Evolutionary conservation across 2,329 filamentous ascomycete genomes (phyloP), one percentile per base, ranked within the genome.

Genomic region (Metarhizium guizhouense): DNA sequence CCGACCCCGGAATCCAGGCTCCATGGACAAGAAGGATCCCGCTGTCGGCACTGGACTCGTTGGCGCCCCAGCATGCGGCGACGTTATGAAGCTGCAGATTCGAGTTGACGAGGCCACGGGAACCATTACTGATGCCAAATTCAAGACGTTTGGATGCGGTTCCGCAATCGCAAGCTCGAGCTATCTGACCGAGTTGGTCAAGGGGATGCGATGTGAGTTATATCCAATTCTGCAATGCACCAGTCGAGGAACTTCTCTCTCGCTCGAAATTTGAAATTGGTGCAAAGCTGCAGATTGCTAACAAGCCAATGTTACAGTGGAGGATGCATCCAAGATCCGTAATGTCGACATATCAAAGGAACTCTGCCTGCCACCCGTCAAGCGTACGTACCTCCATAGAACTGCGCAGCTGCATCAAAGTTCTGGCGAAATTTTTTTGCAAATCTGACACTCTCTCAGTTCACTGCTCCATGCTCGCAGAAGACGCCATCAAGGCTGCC

Each of bases 261-360:
- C 42, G 16, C 16, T 20, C n/a, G 11, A 13, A 11, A 20, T 11
- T 4, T 25, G 32, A 16, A 32, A 10, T 45, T n/a, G 20, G 29
- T 38, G 52, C 14, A 30, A 30, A 25, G 40, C 16, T 10, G 40
- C 18, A 30, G 13, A 47, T 14, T 25, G 20, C 42, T 47, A n/a
- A 51, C 45, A 18, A n/a, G n/a, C n/a, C 29, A 18, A 16, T 3
- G 5, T 13, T 14, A 30, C 47, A 62, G 60, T 99, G 62, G 94
- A 99, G 65, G 90, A 99, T 71, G 94, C 95, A 38, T 85, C 86
- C 54, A 87, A 88, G 75, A 89, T 99, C 65, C 87, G 90, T 77
- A 99, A 99, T 75, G 96, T 93, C 3, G 92, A 99, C 75, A 99
- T 99, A 69, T 94, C 94, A 42, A 95, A 95, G 79, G 95, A 99